A percentile compares a stretch with the other conserved stretches of the same genome.
Evolutionary conservation across 2,329 filamentous ascomycete genomes (phyloP).

Genomic region (Ophiostoma ips): DNA sequence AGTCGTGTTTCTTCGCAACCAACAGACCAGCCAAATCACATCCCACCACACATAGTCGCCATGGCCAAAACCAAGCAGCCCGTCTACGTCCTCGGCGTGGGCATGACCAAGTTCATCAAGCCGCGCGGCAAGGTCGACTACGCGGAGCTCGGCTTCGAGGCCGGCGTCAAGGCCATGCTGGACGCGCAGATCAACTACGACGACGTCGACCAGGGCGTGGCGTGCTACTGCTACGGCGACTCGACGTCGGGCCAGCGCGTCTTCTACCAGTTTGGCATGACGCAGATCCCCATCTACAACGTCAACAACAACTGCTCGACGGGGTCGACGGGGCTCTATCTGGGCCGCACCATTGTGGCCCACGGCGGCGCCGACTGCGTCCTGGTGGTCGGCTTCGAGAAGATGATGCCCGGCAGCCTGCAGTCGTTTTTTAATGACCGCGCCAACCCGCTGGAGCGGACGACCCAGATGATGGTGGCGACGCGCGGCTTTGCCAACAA

Average conservation of each 20-base stretch:
- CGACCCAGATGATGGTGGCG: slow-evolving; percentile 63
- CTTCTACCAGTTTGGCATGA: slow-evolving; percentile 99
- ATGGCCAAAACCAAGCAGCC: slow-evolving; percentile 39
- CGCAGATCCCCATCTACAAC: slow-evolving; percentile 89
- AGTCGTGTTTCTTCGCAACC: background rate
- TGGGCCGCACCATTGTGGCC: slow-evolving; percentile 67
- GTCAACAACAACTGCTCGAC: slow-evolving; percentile 99
- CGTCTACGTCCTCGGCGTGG: slow-evolving; percentile 86
- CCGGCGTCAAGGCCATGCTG: slow-evolving; percentile 73
- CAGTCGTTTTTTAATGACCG: slow-evolving; percentile 76
- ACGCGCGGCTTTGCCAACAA: slow-evolving; percentile 72
- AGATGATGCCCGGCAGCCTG: slow-evolving; percentile 89
- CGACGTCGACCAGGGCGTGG: slow-evolving; percentile 84
- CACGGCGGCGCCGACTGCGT: slow-evolving; percentile 77
- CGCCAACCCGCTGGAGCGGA: slow-evolving; percentile 61
- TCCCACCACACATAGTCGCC: background rate
- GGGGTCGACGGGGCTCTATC: slow-evolving; percentile 77
- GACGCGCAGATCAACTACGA: slow-evolving; percentile 90
- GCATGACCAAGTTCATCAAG: slow-evolving; percentile 99
- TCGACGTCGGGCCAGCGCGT: slow-evolving; percentile 89
- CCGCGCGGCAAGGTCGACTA: slow-evolving; percentile 89
- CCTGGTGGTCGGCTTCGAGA: slow-evolving; percentile 89
- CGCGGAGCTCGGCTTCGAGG: slow-evolving; percentile 86
- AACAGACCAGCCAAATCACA: too few relatives aligned
- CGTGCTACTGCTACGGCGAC: slow-evolving; percentile 98